A percentile compares a stretch with the other conserved stretches of the same genome.
These are phyloP conservation scores for Plasmodium inui DNA, from an alignment of 169 alveolate species.

Conservation along the genomic window DNA sequence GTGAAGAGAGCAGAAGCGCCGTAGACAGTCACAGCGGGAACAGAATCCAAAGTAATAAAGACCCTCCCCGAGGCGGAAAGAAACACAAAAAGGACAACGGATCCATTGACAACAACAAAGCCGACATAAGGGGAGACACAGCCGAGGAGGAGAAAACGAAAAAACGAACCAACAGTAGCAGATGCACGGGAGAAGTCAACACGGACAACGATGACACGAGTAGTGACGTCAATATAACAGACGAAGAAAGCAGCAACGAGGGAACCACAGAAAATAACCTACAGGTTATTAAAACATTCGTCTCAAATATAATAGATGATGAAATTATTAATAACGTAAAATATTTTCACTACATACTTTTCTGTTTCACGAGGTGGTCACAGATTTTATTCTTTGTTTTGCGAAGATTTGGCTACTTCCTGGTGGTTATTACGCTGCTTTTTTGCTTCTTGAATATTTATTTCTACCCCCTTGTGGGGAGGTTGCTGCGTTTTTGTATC, in stretches of 20 bases:
- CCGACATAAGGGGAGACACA: background rate
- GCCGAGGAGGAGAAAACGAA: background rate
- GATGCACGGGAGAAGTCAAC: background rate
- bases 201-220: background rate
- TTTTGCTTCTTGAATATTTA: slow-evolving; percentile 35
- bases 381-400: slow-evolving; percentile 27
- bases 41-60: background rate
- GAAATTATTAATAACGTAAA: slow-evolving; percentile 61
- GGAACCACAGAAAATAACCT: slow-evolving; percentile 25
- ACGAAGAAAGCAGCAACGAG: background rate
- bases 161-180: slow-evolving; percentile 2
- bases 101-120: background rate
- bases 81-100: background rate
- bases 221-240: background rate
- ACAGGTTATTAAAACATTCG: slow-evolving; percentile 42
- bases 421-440: slow-evolving; percentile 26
- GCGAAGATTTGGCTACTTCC: slow-evolving; percentile 60
- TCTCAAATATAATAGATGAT: slow-evolving; percentile 55
- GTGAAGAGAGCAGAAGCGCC: background rate
- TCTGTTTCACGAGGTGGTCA: slow-evolving; percentile 17
- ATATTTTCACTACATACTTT: slow-evolving; percentile 58
- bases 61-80: background rate
- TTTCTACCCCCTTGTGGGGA: slow-evolving; percentile 52
- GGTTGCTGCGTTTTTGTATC: slow-evolving; percentile 11
- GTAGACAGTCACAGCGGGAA: background rate